Base-by-base conservation (phyloP, 1,284 basidiomycete species). In the Meripilus lineatus region DNA sequence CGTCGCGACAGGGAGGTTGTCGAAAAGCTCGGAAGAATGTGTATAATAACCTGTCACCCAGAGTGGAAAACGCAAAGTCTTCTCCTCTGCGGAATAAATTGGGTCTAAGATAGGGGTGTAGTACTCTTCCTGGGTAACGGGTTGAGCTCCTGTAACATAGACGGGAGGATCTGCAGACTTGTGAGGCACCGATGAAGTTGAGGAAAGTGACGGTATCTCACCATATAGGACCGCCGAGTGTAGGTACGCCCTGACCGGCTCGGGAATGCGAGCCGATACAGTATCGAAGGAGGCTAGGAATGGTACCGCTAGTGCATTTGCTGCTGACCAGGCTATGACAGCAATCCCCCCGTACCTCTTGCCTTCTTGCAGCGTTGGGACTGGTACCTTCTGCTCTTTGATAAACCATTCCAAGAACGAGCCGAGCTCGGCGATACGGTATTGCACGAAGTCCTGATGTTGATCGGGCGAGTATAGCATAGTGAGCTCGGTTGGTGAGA, bases 401-500 rank as follows among this genome's bases (percentile, higher is more conserved):
- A 52, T 44, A 30, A 48, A 48, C 42, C 43, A 36, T 2, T 28
- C 33, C 18, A 50, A 35, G 40, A 52, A 50, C 4, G 20, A 23
- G 3, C 37, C 49, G 32, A 46, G 18, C 28, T 48, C 44, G 3
- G 39, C 32, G 10, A 42, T 49, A 13, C 43, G 43, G 3, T 38
- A 40, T 17, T 38, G 40, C 3, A 55, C 25, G 18, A 49, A 46
- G 8, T 25, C 40, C 13, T 20, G 24, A 37, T 52, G 52, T 10
- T 20, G 32, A 4, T 41, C 45, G 14, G n/a, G n/a, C 17, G 22
- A 13, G 26, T 28, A 20, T 49, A 44, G 4, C 42, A 26, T 39
- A 2, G 40, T 25, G 13, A 59, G 40, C 26, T 59, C 58, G 2
- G 32, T 26, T 4, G 38, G 38, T 2, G 46, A 42, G 42, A 47